phyloP scores from a whole-genome alignment of 2,329 filamentous ascomycete genomes.

The Phialophora verrucosa region DNA sequence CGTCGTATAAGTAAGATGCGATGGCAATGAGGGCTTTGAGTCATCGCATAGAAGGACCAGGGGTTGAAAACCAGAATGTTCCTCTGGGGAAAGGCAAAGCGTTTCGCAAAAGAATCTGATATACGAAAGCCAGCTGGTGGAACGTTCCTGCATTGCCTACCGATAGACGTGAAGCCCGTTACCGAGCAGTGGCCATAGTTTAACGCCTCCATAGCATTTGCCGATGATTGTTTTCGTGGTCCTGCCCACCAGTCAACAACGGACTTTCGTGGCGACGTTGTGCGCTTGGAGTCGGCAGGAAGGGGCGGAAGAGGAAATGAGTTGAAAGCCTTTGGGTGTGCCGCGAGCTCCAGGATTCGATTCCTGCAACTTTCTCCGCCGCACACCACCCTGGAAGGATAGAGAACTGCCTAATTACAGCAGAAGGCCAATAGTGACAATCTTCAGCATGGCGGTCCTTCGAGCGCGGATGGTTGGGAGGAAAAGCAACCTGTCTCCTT shows the following conservation, averaged over 20 bases:
- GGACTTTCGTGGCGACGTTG: neutral
- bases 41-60: neutral
- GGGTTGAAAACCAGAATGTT: neutral
- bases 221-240: neutral
- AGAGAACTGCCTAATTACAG: neutral
- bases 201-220: neutral
- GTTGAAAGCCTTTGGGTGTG: neutral
- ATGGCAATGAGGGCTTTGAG: neutral
- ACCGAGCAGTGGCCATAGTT: neutral
- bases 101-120: neutral
- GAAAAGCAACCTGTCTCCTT: neutral
- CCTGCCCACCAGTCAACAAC: neutral
- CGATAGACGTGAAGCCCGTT: neutral
- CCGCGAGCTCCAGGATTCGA: neutral
- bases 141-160: neutral
- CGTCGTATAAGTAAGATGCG: neutral
- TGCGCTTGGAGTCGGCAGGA: neutral
- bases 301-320: neutral
- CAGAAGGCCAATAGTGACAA: neutral
- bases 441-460: neutral
- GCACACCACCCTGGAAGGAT: neutral
- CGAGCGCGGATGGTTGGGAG: neutral
- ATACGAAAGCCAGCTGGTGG: neutral
- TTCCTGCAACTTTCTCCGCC: neutral
- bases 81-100: neutral